These are phyloP conservation scores for Physaria fendleri DNA, from an alignment of 345 rosid species.

Conservation along the genomic window DNA sequence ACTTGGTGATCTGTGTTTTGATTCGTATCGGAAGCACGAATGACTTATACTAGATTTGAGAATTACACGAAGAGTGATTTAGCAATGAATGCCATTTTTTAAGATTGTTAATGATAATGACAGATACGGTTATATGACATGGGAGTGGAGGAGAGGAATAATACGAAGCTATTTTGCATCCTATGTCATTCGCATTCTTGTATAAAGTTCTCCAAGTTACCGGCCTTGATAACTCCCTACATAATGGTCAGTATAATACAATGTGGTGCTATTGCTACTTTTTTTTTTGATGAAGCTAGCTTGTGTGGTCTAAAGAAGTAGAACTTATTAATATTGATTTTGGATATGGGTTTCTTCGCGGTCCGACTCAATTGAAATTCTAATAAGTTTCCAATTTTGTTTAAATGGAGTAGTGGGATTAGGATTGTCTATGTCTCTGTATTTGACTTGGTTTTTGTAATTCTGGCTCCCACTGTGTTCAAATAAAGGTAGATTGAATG, in stretches of 20 bases:
- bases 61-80: too few species aligned
- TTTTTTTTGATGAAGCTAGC: background rate
- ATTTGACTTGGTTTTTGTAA: background rate
- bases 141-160: constrained; percentile 79
- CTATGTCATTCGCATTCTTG: constrained; percentile 59
- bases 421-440: background rate
- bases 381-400: background rate
- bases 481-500: background rate
- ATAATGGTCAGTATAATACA: constrained; percentile 47
- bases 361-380: background rate
- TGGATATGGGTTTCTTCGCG: background rate
- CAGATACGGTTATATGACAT: constrained; percentile 90
- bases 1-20: too few species aligned
- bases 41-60: too few species aligned
- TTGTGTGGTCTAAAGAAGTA: background rate
- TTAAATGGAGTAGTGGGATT: background rate
- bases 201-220: constrained; percentile 56
- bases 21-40: too few species aligned
- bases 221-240: constrained; percentile 63
- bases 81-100: background rate
- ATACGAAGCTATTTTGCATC: constrained; percentile 87
- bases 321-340: background rate
- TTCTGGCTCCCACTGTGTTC: background rate
- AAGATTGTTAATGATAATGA: constrained; percentile 5
- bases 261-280: background rate